phyloP scores from a whole-genome alignment of 805 yeast genomes.

The Schizosaccharomyces japonicus region DNA sequence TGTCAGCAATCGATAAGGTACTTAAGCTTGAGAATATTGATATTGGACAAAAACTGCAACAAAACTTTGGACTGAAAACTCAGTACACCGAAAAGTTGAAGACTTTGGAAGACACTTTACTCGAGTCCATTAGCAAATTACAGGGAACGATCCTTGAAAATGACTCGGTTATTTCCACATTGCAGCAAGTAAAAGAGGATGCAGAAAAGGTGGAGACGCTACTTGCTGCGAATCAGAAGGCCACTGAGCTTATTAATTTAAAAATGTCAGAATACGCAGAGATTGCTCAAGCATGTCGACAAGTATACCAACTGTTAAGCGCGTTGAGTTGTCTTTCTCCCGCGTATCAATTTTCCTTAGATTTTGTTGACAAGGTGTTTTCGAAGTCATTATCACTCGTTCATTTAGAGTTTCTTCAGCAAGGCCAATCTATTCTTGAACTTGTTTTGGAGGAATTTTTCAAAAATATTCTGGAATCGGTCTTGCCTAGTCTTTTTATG shows the following conservation, averaged over 20 bases:
- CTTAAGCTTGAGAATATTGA: constrained; percentile 40
- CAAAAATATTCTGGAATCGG: too few relatives aligned
- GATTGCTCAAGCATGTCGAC: constrained; percentile 32
- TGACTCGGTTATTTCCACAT: constrained; percentile 30
- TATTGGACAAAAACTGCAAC: constrained; percentile 31
- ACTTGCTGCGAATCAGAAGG: constrained; percentile 28
- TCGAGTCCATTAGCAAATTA: constrained; percentile 32
- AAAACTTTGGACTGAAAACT: constrained; percentile 30
- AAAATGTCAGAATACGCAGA: constrained; percentile 26
- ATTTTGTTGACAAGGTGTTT: constrained; percentile 18
- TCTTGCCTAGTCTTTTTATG: too few relatives aligned
- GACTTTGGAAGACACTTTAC: constrained; percentile 32
- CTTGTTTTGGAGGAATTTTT: too few relatives aligned
- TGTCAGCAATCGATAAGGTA: constrained; percentile 34
- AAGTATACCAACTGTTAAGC: constrained; percentile 23
- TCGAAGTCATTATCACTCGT: constrained; percentile 10
- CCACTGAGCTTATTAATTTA: constrained; percentile 31
- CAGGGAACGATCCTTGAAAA: constrained; percentile 46
- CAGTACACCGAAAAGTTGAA: constrained; percentile 34
- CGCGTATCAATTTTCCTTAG: constrained; percentile 27
- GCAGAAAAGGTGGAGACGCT: constrained; percentile 29
- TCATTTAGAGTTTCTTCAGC: constrained; percentile 9
- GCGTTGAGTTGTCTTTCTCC: constrained; percentile 31
- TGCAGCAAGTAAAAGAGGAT: constrained; percentile 45
- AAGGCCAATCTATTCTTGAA: too few relatives aligned